Evolutionary conservation across 2,329 filamentous ascomycete genomes (phyloP), one percentile per base, ranked within the genome.

Genomic region (Thielaviopsis musarum): DNA sequence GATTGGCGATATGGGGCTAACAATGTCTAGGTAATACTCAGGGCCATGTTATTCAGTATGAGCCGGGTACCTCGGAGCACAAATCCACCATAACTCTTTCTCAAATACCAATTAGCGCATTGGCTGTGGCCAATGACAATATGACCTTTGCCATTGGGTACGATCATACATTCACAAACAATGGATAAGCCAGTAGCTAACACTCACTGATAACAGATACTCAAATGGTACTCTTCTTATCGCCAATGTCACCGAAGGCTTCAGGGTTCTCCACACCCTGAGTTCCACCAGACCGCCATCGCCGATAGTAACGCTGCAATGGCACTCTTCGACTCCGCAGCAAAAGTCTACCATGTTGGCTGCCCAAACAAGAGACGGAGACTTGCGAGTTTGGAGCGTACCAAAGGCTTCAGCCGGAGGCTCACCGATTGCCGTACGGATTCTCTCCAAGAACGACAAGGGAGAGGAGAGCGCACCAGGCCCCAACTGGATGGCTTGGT

Each of bases 291-390:
- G 88, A 66, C 81, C 82, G 1, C 91, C 93, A 1, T 96, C 91
- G 0, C 87, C 89, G 2, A 90, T 98, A 56, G 83, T 91, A 3
- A 88, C 84, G 9, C 74, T 98, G 21, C 82, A 89, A 61, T 98
- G 93, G 93, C 93, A 98, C 76, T 91, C 91, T 45, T 96, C 93
- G 0, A 96, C 93, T 0, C 87, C 91, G 0, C 88, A 91, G 65
- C 91, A 96, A 70, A 96, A 95, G 72, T 95, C 93, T 0, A 91
- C 97, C 67, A 98, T 98, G 93, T 75, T 98, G 66, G 91, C 91
- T 1, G 88, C 90, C 9, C 91, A 97, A 71, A 93, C 89, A 3
- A 80, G 86, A 57, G 91, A 96, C 68, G 91, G 93, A 21, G 91
- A 98, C 68, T 75, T 98, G 53, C 81, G 91, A 65, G 91, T 98